Conservation (phyloP, 805 yeast species). For the Metschnikowia cubensis region DNA sequence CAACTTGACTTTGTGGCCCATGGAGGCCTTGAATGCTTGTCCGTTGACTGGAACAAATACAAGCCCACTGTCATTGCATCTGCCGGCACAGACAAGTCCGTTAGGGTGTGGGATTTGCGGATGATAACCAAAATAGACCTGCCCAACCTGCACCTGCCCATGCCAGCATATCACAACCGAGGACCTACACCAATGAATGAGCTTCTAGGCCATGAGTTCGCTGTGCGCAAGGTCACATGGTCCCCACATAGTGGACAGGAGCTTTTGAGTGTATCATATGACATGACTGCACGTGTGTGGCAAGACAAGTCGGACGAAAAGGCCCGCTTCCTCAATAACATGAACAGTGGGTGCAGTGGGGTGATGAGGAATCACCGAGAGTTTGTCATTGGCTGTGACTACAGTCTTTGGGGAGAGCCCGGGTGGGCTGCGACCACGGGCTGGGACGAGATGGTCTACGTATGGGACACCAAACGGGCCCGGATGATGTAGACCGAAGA, state of each 20-base stretch:
- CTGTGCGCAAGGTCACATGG: constrained; percentile 81
- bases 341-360: constrained; percentile 50
- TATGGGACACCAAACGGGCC: constrained; percentile 68
- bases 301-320: constrained; percentile 60
- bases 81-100: constrained; percentile 85
- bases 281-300: constrained; percentile 92
- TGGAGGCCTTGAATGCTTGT: constrained; percentile 72
- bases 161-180: constrained; percentile 39
- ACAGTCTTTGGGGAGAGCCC: constrained; percentile 94
- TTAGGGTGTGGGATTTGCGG: constrained; percentile 85
- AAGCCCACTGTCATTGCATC: constrained; percentile 75
- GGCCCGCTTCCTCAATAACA: constrained; percentile 40
- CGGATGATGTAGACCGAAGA: neutral
- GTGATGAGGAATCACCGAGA: constrained; percentile 73
- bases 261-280: constrained; percentile 77
- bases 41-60: constrained; percentile 90
- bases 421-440: constrained; percentile 95
- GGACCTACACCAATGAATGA: constrained; percentile 74
- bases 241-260: constrained; percentile 79
- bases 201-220: constrained; percentile 82
- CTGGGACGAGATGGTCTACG: constrained; percentile 92
- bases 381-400: constrained; percentile 90
- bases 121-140: constrained; percentile 47
- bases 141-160: constrained; percentile 32
- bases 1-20: constrained; percentile 65